Base-by-base conservation (phyloP, 1,284 basidiomycete genomes). In the Agroathelia rolfsii region DNA sequence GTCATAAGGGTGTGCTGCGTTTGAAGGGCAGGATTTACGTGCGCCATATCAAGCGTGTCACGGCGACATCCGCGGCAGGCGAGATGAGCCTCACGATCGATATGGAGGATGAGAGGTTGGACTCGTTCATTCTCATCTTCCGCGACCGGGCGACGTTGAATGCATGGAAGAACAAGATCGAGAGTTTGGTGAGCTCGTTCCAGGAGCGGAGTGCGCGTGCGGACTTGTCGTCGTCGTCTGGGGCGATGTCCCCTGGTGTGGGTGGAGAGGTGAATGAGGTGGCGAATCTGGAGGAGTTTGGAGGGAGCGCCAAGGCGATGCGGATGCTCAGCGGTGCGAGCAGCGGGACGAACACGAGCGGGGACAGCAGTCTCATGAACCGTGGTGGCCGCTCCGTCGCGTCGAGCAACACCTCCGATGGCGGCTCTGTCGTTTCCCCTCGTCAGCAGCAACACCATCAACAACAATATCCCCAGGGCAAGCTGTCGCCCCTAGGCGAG, bases 1-100 rank as follows among this genome's bases (percentile, higher is more conserved):
- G n/a, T n/a, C n/a, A n/a, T n/a, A 83, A 80, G 49, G 83, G 86
- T 11, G 78, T 86, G 5, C 69, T 98, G 28, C 77, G 90, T 18
- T 72, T 97, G 29, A 95, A 94, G 49, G 94, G 94, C 0, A 70
- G 93, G 24, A 95, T 98, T 46, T 96, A 92, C 56, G 80, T 96
- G 29, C 72, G 83, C 20, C 92, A 96, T 55, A 93, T 97, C 56
- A 80, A 81, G 44, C 76, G 81, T 32, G 82, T 96, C 28, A 75
- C 77, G 12, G 82, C 89, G 38, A 78, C 79, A 16, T 79, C 76
- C 3, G 72, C 79, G 2, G 66, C 72, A 3, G 78, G 78, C 24
- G 87, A 94, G 55, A 70, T 90, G 58, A 88, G 80, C 47, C 65
- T 96, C 43, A 93, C 88, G 5, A 92, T 96, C 48, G 81, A 88